Base-by-base conservation (phyloP, 106 monocot genomes). In the Triglochin maritima region DNA sequence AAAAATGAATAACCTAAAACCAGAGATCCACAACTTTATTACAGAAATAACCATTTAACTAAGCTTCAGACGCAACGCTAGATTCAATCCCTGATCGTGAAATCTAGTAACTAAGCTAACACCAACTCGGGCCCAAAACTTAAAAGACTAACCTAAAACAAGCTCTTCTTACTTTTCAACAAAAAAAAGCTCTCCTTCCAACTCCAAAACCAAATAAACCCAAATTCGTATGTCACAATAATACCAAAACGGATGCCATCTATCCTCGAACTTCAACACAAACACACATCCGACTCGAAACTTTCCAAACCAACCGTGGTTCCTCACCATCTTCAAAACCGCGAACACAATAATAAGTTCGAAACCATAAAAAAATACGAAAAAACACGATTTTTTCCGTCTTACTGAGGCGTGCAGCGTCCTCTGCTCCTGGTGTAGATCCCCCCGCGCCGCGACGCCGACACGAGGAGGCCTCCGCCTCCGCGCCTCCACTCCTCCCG, bases 351-450 rank as follows among this genome's bases (percentile, higher is more conserved):
- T 9, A 11, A 46, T 12, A 57, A 13, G 12, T n/a, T 10, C 57
- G 4, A 10, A 14, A 14, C 57, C 57, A 10, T 4, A 14, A 4
- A 6, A 57, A 13, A 51, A n/a, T n/a, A n/a, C n/a, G n/a, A 60
- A 6, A 1, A n/a, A 2, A 70, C 56, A 14, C 29, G n/a, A 17
- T 63, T 11, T 3, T 49, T 43, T 16, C 13, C 44, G 59, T 1
- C 66, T 76, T 68, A 92, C 91, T 87, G 87, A 47, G 92, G 81
- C 45, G 92, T 83, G 81, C 92, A 92, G 69, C 77, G 74, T 66
- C 87, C 92, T 6, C 55, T 4, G 56, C 70, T 63, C 69, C 92
- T 80, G 54, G 78, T 75, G 81, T 85, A 92, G 9, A 87, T 69
- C 9, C 88, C 92, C 29, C 81, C 41, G 60, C 64, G 70, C 77